Evolutionary conservation across 2,329 filamentous ascomycete species (phyloP).

Genomic region (Clonostachys rosea): DNA sequence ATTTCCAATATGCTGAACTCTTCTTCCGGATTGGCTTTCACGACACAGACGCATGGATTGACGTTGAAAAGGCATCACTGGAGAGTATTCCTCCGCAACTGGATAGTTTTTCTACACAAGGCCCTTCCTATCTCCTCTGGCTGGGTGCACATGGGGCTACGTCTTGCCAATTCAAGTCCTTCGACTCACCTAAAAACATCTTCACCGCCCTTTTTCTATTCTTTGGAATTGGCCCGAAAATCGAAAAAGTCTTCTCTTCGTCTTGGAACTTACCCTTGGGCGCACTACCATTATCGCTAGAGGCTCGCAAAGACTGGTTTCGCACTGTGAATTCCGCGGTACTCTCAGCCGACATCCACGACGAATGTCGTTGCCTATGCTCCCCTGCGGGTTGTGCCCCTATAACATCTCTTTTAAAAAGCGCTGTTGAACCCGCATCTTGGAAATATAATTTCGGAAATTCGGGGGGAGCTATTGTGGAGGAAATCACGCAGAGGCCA

Average conservation of each 20-base stretch:
- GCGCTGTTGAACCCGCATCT: background rate
- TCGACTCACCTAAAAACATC: background rate
- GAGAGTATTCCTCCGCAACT: background rate
- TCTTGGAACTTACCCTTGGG: no score
- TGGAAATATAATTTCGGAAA: background rate
- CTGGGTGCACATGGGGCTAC: background rate
- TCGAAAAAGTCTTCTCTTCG: background rate
- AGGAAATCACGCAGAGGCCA: background rate
- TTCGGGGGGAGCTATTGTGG: no score
- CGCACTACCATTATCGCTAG: background rate
- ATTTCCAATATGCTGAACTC: background rate
- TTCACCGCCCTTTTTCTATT: background rate
- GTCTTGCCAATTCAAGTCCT: background rate
- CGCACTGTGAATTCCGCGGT: background rate
- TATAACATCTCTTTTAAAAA: background rate
- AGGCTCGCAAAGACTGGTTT: background rate
- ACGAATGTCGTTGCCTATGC: background rate
- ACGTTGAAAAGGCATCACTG: background rate
- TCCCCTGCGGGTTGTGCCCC: background rate
- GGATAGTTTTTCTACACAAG: background rate
- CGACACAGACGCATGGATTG: background rate
- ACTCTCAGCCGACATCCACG: background rate
- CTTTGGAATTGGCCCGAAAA: background rate
- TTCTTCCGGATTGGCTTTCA: background rate
- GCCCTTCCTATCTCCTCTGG: background rate